Percentiles rank a stretch among this genome's conserved stretches.
Evolutionary conservation across 2,329 filamentous ascomycete species (phyloP).

Genomic region (Mariannaea elegans): DNA sequence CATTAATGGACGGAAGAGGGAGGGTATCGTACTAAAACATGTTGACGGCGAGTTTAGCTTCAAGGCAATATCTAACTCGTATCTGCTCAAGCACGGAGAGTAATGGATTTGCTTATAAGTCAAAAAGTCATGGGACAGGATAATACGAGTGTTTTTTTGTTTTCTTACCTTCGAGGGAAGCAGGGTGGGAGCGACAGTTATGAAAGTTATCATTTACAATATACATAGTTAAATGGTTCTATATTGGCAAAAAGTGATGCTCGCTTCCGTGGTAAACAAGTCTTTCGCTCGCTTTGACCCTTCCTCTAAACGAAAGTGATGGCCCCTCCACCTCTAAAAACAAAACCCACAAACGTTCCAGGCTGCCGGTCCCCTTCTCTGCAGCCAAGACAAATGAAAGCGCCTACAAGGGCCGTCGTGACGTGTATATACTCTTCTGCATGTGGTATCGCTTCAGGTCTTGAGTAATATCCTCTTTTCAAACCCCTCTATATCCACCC

Average conservation of each 20-base stretch:
- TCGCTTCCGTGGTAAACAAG: constrained; percentile 42
- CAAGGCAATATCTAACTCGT: constrained; percentile 40
- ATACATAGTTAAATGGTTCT: constrained; percentile 42
- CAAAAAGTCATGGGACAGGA: background rate
- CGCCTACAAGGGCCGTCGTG: constrained; percentile 17
- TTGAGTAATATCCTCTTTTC: constrained; percentile 23
- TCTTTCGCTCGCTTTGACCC: constrained; percentile 30
- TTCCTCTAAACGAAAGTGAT: constrained; percentile 27
- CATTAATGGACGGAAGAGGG: constrained; percentile 34
- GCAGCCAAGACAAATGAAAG: constrained; percentile 18
- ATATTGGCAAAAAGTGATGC: constrained; percentile 42
- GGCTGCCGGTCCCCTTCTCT: constrained; percentile 6
- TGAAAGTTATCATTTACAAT: constrained; percentile 37
- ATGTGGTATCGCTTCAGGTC: constrained; percentile 14
- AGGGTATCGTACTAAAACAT: constrained; percentile 38
- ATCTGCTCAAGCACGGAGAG: constrained; percentile 39
- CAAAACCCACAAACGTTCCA: background rate
- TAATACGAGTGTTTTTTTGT: background rate
- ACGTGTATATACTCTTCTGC: constrained; percentile 9
- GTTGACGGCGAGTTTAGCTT: constrained; percentile 33
- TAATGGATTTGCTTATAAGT: background rate
- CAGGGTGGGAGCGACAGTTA: constrained; percentile 20
- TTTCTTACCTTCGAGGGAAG: no score
- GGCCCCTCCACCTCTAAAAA: constrained; percentile 12
- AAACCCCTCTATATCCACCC: constrained; percentile 39